Conservation (phyloP, 306 rosid genomes). For the Lithocarpus polystachyus region DNA sequence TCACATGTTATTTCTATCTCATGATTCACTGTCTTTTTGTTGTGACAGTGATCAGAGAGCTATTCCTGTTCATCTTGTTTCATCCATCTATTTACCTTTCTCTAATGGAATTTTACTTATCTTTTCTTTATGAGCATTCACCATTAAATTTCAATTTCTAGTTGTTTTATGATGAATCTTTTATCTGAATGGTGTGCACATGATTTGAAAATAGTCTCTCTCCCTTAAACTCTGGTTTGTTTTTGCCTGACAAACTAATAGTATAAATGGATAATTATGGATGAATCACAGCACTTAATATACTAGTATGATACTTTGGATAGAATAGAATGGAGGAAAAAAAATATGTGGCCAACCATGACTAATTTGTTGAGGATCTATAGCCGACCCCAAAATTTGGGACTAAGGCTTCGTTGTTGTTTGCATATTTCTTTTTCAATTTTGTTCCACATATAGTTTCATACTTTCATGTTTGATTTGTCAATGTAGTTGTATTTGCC, state of each 20-base stretch:
- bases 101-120: neutral
- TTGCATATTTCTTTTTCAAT: neutral
- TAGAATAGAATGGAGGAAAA: too few species aligned
- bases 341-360: too few species aligned
- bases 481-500: too few species aligned
- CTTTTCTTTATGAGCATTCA: neutral
- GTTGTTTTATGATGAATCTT: neutral
- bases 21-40: neutral
- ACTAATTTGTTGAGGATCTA: too few species aligned
- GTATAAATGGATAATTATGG: neutral
- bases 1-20: neutral
- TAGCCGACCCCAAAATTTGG: too few species aligned
- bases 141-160: neutral
- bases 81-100: neutral
- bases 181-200: neutral
- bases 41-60: neutral
- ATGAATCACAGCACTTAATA: neutral
- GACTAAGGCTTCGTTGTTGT: neutral
- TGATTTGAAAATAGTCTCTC: neutral
- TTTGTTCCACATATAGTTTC: neutral
- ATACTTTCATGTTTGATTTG: too few species aligned
- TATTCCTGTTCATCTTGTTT: neutral
- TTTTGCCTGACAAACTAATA: neutral
- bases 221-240: neutral
- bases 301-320: neutral